Evolutionary conservation across 169 alveolate genomes (phyloP).

Genomic region (Perkinsus olseni): DNA sequence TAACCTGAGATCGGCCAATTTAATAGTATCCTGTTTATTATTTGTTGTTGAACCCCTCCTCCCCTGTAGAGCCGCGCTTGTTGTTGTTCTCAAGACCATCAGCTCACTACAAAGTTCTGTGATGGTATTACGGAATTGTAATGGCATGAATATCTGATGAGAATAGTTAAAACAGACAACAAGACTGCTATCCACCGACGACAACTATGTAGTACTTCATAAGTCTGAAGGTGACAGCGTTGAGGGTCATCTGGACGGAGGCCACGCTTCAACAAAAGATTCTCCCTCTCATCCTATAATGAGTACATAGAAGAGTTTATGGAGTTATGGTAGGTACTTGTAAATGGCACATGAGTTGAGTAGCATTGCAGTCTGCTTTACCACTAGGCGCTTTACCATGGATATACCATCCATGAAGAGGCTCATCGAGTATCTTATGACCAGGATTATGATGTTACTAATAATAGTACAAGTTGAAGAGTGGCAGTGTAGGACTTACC

Average conservation of each 20-base stretch:
- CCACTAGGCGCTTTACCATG: not conserved
- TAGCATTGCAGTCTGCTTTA: not conserved
- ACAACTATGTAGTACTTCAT: not conserved
- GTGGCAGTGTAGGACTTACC: too few species aligned
- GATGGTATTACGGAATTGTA: not conserved
- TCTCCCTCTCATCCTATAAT: not conserved
- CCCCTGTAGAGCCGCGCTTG: not conserved
- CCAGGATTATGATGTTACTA: not conserved
- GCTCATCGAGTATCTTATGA: not conserved
- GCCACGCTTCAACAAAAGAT: not conserved
- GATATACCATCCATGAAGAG: not conserved
- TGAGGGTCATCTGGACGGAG: not conserved
- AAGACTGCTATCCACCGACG: not conserved
- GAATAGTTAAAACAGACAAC: not conserved
- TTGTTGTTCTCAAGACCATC: not conserved
- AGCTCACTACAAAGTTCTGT: not conserved
- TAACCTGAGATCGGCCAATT: not conserved
- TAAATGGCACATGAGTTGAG: not conserved
- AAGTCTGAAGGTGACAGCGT: not conserved
- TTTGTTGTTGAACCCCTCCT: not conserved
- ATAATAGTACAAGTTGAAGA: not conserved
- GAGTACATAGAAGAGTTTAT: not conserved
- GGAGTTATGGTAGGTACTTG: not conserved
- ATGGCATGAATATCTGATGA: not conserved
- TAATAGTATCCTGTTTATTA: not conserved